phyloP scores from a whole-genome alignment of 2,329 filamentous ascomycete species.

The Penicillium sp. region DNA sequence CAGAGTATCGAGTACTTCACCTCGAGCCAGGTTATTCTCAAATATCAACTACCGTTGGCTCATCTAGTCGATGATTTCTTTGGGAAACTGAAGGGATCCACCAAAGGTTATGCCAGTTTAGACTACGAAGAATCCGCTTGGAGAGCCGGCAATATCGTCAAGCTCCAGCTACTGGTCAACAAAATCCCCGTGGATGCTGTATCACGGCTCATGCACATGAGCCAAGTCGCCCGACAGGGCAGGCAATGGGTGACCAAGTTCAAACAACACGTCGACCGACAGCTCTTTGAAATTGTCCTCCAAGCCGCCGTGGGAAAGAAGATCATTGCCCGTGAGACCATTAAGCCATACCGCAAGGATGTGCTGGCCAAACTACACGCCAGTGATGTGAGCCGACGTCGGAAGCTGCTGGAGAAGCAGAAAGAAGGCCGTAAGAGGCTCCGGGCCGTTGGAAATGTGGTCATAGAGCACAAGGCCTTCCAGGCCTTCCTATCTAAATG shows the following conservation, averaged over 20 bases:
- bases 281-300: slow-evolving; percentile 97
- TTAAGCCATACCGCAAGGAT: slow-evolving; percentile 96
- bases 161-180: slow-evolving; percentile 92
- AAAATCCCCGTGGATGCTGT: slow-evolving; percentile 93
- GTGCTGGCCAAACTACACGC: slow-evolving; percentile 92
- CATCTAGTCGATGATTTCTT: slow-evolving; percentile 97
- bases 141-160: slow-evolving; percentile 77
- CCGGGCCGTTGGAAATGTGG: slow-evolving; percentile 76
- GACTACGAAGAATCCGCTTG: slow-evolving; percentile 97
- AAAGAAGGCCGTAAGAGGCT: slow-evolving; percentile 93
- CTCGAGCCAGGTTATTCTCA: slow-evolving; percentile 87
- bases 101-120: slow-evolving; percentile 92
- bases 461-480: slow-evolving; percentile 96
- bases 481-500: slow-evolving; percentile 89
- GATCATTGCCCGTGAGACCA: slow-evolving; percentile 87
- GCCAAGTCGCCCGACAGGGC: slow-evolving; percentile 79
- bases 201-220: slow-evolving; percentile 82
- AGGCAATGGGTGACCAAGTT: slow-evolving; percentile 92
- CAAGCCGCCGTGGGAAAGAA: slow-evolving; percentile 83
- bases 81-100: slow-evolving; percentile 89
- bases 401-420: slow-evolving; percentile 92
- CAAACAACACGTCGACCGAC: slow-evolving; percentile 92
- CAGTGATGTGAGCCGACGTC: slow-evolving; percentile 77
- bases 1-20: slow-evolving; percentile 90
- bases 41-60: slow-evolving; percentile 85